Evolutionary conservation across 495 filamentous ascomycete genomes (phyloP), one percentile per base, ranked within the genome.

Genomic region (Glarea lozoyensis): DNA sequence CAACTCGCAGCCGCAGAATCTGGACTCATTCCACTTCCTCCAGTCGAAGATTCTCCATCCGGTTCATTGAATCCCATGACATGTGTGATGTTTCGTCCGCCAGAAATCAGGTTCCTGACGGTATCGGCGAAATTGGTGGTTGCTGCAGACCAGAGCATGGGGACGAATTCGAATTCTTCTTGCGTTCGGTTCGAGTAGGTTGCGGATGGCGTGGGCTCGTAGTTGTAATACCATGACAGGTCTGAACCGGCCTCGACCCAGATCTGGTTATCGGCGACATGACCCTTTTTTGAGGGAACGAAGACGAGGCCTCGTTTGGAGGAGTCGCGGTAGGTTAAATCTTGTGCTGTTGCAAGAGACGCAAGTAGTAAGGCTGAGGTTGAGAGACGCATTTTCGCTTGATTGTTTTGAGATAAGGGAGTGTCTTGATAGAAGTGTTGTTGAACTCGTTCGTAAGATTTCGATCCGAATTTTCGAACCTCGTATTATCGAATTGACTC

Each of bases 191-290:
- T 60, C 21, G 54, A 39, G 60, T 69, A 76, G 19, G 58, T 59
- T 0, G 66, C 30, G 9, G 79, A 73, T 19, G 80, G 81, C 2
- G 54, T 52, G 33, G 66, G 50, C 12, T 52, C 49, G 61, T 88
- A 88, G 63, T 86, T 86, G 71, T 88, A 88, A 64, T 89, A 89
- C 84, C 84, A 89, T 1, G 78, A 85, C 48, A 88, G 55, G 38
- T 74, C 70, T 6, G 70, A 73, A 21, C 54, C 59, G 5, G 63
- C 39, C 11, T 59, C 49, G 24, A 64, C 58, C 79, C 81, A 86
- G 42, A 80, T 69, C 11, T 60, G 45, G 60, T 82, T 73, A 57
- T 88, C 82, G 1, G 55, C 37, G 2, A 69, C 70, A 42, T 65
- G 60, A n/a, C n/a, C n/a, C 2, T 65, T 52, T 1, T 53, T 17